phyloP scores from a whole-genome alignment of 176 grass and related monocot species.

The Zoysia japonica region DNA sequence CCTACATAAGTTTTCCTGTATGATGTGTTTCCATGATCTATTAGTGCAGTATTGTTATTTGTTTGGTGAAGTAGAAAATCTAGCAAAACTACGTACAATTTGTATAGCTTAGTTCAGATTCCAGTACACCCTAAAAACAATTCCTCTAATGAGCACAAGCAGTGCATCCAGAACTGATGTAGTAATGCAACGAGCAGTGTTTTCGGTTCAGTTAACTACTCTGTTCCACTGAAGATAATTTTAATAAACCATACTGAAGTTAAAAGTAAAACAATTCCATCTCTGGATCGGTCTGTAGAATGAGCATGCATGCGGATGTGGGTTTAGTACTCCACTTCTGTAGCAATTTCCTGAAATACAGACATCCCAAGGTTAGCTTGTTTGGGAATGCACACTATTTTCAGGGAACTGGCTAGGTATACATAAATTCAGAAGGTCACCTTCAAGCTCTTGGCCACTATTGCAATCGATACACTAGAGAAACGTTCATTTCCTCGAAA shows the following conservation, averaged over 20 bases:
- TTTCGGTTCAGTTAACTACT: neutral
- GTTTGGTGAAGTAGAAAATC: neutral
- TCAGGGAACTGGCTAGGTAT: conserved; percentile 17
- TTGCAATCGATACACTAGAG: neutral
- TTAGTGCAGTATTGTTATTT: neutral
- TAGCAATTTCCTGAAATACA: conserved; percentile 5
- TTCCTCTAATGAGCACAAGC: neutral
- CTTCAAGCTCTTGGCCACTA: neutral
- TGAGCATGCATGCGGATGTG: neutral
- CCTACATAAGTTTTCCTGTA: neutral
- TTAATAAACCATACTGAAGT: neutral
- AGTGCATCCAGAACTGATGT: conserved; percentile 2
- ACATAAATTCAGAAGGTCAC: neutral
- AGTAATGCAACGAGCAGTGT: neutral
- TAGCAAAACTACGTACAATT: neutral
- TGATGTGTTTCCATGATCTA: neutral
- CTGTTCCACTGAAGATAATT: neutral
- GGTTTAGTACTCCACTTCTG: neutral
- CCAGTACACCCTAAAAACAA: neutral
- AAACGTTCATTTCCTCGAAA: neutral
- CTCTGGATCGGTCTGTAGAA: neutral
- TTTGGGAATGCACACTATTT: neutral
- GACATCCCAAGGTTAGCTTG: neutral
- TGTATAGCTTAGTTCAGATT: neutral
- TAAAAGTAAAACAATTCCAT: neutral